Percentiles rank a stretch among this genome's conserved stretches.
Conservation (phyloP, 345 rosid genomes). For the Odontarrhena argentea region DNA sequence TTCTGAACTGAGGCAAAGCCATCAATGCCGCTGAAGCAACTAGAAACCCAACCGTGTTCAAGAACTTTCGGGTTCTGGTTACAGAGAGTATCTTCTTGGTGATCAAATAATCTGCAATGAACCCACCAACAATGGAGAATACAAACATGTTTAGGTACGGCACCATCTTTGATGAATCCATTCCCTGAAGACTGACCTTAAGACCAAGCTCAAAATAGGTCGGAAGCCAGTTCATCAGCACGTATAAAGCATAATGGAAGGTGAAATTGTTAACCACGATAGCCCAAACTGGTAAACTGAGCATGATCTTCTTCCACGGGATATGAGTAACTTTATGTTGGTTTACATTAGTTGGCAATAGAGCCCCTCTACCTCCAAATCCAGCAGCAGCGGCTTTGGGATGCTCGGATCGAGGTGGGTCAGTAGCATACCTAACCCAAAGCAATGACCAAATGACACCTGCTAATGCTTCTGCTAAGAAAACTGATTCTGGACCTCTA, state of each 20-base stretch:
- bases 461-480: constrained; percentile 81
- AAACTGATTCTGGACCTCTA: constrained; percentile 86
- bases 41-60: constrained; percentile 80
- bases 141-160: constrained; percentile 97
- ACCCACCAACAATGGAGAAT: constrained; percentile 94
- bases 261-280: constrained; percentile 94
- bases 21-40: constrained; percentile 81
- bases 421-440: constrained; percentile 79
- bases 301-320: constrained; percentile 83
- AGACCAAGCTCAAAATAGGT: constrained; percentile 90
- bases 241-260: constrained; percentile 92
- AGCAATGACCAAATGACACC: constrained; percentile 88
- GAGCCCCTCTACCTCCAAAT: constrained; percentile 62
- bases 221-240: constrained; percentile 97
- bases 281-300: constrained; percentile 86
- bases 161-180: constrained; percentile 97
- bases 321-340: constrained; percentile 68
- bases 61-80: constrained; percentile 74
- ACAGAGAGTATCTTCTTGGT: constrained; percentile 73
- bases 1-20: constrained; percentile 78
- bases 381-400: constrained; percentile 91
- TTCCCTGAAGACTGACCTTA: constrained; percentile 86
- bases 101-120: constrained; percentile 86
- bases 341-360: constrained; percentile 64
- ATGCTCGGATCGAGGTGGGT: constrained; percentile 89